phyloP scores from a whole-genome alignment of 2,329 filamentous ascomycete genomes.

The Cladosporium austrohemisphaericum region DNA sequence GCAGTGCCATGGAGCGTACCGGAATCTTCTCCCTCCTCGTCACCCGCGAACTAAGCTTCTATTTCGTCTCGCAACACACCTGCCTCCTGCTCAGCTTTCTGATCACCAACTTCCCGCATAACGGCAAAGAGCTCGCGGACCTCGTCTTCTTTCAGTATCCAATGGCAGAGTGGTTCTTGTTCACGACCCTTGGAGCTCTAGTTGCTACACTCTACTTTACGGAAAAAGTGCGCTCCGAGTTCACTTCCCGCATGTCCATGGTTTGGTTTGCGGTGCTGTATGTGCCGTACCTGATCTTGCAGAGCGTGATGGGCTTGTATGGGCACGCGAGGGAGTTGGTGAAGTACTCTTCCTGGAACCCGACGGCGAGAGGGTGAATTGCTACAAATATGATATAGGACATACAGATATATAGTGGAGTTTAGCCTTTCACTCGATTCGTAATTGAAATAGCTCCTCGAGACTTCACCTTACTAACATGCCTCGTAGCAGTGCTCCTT shows the following conservation, averaged over 20 bases:
- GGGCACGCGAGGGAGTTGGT: conserved; percentile 46
- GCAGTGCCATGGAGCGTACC: conserved; percentile 39
- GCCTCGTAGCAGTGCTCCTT: no score
- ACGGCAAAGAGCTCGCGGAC: conserved; percentile 35
- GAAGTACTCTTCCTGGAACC: conserved; percentile 47
- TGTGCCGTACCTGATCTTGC: conserved; percentile 43
- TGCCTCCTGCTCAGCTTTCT: conserved; percentile 46
- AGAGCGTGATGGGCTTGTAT: conserved; percentile 45
- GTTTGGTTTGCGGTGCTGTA: conserved; percentile 42
- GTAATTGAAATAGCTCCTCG: no score
- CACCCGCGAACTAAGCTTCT: conserved; percentile 47
- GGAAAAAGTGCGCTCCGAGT: conserved; percentile 44
- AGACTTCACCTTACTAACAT: no score
- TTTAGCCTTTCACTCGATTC: no score
- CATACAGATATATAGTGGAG: no score
- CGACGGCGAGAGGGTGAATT: conserved; percentile 37
- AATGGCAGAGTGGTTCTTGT: conserved; percentile 44
- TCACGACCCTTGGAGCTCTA: conserved; percentile 39
- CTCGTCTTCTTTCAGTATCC: conserved; percentile 49
- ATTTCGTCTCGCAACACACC: conserved; percentile 48
- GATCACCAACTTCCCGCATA: conserved; percentile 43
- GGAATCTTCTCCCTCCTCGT: conserved; percentile 45
- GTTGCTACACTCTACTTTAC: conserved; percentile 47
- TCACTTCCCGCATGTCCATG: conserved; percentile 41
- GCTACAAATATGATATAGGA: no score